Evolutionary conservation across 192 early-diverging fungal genomes (phyloP).

Genomic region (Coemansia sp.): DNA sequence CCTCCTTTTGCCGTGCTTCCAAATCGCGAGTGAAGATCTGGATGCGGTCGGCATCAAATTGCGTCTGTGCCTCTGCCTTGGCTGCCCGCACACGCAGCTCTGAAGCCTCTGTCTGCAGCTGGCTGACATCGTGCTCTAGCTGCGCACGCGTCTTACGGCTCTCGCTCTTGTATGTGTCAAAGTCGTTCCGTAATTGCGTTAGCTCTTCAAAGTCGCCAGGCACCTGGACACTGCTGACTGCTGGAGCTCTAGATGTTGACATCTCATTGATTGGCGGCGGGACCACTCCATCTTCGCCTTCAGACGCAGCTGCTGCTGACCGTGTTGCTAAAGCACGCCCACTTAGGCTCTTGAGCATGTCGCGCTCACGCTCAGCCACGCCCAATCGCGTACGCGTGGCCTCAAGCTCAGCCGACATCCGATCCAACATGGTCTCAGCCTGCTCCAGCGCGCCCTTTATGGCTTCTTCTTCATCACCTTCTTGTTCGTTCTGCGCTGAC

Average conservation of each 20-base stretch:
- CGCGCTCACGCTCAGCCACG: conserved; percentile 57
- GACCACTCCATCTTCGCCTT: conserved; percentile 9
- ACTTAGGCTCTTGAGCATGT: conserved; percentile 55
- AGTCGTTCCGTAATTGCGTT: conserved; percentile 58
- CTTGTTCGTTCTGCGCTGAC: conserved; percentile 51
- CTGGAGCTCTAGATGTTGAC: background rate
- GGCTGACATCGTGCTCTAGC: conserved; percentile 56
- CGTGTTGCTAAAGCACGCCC: conserved; percentile 3
- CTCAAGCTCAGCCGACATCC: conserved; percentile 52
- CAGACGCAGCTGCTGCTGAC: conserved; percentile 3
- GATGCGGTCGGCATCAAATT: conserved; percentile 62
- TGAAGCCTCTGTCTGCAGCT: conserved; percentile 55
- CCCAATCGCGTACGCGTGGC: conserved; percentile 47
- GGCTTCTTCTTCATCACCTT: conserved; percentile 46
- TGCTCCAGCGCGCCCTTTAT: conserved; percentile 55
- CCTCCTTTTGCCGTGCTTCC: conserved; percentile 60
- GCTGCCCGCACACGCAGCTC: conserved; percentile 64
- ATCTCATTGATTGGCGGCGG: conserved; percentile 13
- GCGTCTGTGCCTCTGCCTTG: conserved; percentile 59
- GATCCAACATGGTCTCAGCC: conserved; percentile 58
- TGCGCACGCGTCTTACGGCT: conserved; percentile 56
- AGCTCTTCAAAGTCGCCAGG: conserved; percentile 16
- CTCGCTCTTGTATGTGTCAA: conserved; percentile 67
- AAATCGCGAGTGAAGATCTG: conserved; percentile 56
- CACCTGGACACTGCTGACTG: background rate